Evolutionary conservation across 495 filamentous ascomycete genomes (phyloP).

Genomic region (Penicillium lividum): DNA sequence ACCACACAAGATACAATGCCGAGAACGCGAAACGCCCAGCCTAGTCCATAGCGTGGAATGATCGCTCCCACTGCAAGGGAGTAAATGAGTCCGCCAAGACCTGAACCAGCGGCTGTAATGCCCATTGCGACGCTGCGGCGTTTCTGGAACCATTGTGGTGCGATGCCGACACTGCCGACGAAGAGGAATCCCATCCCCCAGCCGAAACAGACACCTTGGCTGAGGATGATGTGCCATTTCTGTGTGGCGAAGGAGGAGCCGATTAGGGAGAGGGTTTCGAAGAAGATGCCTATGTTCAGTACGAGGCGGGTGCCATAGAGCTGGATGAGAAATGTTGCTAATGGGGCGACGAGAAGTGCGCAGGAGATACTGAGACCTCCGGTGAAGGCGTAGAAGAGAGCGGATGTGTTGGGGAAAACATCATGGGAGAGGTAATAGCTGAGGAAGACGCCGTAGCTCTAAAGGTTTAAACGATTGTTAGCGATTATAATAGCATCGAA

Average conservation of each 20-base stretch:
- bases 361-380: slow-evolving; percentile 69
- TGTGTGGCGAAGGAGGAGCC: slow-evolving; percentile 66
- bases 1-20: slow-evolving; percentile 66
- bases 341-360: slow-evolving; percentile 63
- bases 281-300: slow-evolving; percentile 59
- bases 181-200: slow-evolving; percentile 77
- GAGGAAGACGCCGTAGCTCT: slow-evolving; percentile 69
- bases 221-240: slow-evolving; percentile 74
- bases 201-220: slow-evolving; percentile 76
- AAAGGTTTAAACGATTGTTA: slow-evolving; percentile 10
- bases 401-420: slow-evolving; percentile 57
- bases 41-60: slow-evolving; percentile 61
- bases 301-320: slow-evolving; percentile 54
- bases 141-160: slow-evolving; percentile 78
- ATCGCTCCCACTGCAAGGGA: slow-evolving; percentile 49
- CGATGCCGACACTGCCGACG: slow-evolving; percentile 66
- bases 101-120: slow-evolving; percentile 70
- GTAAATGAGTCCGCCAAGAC: slow-evolving; percentile 70
- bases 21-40: slow-evolving; percentile 74
- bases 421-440: slow-evolving; percentile 65
- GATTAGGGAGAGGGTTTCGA: slow-evolving; percentile 63
- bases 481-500: neutral
- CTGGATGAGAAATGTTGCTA: slow-evolving; percentile 62
- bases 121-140: slow-evolving; percentile 72
- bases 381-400: slow-evolving; percentile 68